A percentile compares a stretch with the other conserved stretches of the same genome.
Evolutionary conservation across 371 early-diverging fungal genomes (phyloP).

Genomic region (Mucor ambiguus): DNA sequence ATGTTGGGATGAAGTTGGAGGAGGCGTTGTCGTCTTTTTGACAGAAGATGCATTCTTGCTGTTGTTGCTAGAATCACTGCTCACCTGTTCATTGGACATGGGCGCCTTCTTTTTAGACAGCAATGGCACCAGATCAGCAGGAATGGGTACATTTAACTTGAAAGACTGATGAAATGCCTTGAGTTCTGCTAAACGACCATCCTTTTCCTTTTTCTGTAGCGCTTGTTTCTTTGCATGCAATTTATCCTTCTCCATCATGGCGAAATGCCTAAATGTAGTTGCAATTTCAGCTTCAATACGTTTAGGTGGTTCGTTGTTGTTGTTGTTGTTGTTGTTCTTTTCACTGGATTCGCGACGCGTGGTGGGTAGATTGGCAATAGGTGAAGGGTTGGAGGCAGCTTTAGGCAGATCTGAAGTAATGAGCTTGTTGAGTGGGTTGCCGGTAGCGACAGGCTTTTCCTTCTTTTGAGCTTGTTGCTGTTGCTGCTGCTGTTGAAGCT

Average conservation of each 20-base stretch:
- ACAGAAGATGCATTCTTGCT: not conserved
- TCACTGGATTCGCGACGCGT: conserved; percentile 29
- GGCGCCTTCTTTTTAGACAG: conserved; percentile 56
- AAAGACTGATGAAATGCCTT: conserved; percentile 79
- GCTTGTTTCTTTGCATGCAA: conserved; percentile 79
- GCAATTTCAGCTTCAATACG: conserved; percentile 61
- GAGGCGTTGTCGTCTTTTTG: not conserved
- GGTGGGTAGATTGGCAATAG: conserved; percentile 37
- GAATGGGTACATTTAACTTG: conserved; percentile 75
- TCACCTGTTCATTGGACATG: not conserved
- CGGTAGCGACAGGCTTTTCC: not conserved
- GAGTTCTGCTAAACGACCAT: conserved; percentile 77
- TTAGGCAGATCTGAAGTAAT: conserved; percentile 37
- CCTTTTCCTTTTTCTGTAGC: conserved; percentile 72
- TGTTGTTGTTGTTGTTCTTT: not conserved
- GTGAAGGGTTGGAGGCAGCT: conserved; percentile 30
- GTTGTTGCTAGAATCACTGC: not conserved
- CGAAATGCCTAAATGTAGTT: conserved; percentile 69
- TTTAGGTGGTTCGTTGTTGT: conserved; percentile 7
- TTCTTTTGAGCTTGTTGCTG: conserved; percentile 22
- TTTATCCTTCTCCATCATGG: conserved; percentile 76
- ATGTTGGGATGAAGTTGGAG: not conserved
- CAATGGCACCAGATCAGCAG: conserved; percentile 75
- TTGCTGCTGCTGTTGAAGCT: conserved; percentile 30
- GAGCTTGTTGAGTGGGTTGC: conserved; percentile 36